Base-by-base conservation (phyloP, 2,329 filamentous ascomycete genomes). In the Thelonectria olida region DNA sequence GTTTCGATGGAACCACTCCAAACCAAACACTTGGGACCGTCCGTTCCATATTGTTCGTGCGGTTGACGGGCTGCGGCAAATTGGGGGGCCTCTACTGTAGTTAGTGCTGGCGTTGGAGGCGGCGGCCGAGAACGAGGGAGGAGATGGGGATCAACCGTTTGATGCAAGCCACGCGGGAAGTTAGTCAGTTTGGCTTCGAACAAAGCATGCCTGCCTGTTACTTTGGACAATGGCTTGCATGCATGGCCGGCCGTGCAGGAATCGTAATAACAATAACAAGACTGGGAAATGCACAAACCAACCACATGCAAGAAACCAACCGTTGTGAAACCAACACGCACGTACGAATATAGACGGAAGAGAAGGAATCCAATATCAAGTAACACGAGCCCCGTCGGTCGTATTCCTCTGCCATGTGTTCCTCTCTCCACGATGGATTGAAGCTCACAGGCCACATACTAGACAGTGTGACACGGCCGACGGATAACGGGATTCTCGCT, bases 1-100 rank as follows among this genome's bases (percentile, higher is more conserved):
- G 72, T 74, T 75, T 75, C 68, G 67, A 74, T 64, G 63, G 65
- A 68, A 64, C 64, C 63, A 67, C 62, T 68, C 71, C 70, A 73
- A 75, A 75, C 68, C 61, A 74, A 75, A 74, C 66, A 65, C 62
- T 58, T 65, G 64, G 65, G 66, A 50, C 55, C 47, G 36, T 45
- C 39, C 45, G 41, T 36, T 25, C 52, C 42, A 19, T 45, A 7
- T 5, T 47, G 47, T 27, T 31, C 47, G 51, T 41, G 38, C 17
- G 38, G 19, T 20, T 8, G 13, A 20, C 15, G 22, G 22, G 17
- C 17, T 38, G 51, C 19, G 41, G 41, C n/a, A n/a, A 36, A 42
- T 34, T 38, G 48, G 28, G 25, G 27, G 36, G 45, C 27, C 34
- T 41, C 20, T 36, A 36, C 15, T 20, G 13, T 17, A 27, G 44